Evolutionary conservation across 2,329 filamentous ascomycete genomes (phyloP), one percentile per base, ranked within the genome.

Genomic region (Neofusicoccum cordaticola): DNA sequence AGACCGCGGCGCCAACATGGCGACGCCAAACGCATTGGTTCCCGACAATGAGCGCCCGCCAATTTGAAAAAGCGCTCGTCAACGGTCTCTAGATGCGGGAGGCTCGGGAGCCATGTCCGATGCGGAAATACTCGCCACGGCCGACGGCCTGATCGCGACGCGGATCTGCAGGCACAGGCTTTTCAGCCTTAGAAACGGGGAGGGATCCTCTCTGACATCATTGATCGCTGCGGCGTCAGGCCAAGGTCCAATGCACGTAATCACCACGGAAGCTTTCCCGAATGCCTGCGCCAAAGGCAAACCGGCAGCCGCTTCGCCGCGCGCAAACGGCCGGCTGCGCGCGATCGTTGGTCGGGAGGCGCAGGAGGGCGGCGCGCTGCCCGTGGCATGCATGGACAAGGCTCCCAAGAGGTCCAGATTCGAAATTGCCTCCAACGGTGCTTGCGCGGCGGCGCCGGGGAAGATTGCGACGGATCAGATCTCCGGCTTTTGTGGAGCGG

Each of bases 401-500:
- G 41, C 56, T 47, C 31, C 53, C 53, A 58, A 44, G 53, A 58
- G 53, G 35, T 35, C 53, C 53, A 47, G 42, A 37, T 47, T 60
- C 27, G 31, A 39, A 47, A 60, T 47, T 19, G 31, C 56, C 42
- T 35, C 39, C 42, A 60, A 60, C 56, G 56, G 56, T 37, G 56
- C 39, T 31, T 31, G 27, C 27, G 42, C 42, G 56, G 42, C 42
- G 53, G 53, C 53, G 53, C 44, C 39, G 42, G 42, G 41, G 41
- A 45, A 47, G 56, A 60, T 60, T 63, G 61, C 48, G 48, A 62
- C 48, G 61, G 50, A 47, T 31, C 50, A 39, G 61, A 63, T 63
- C 61, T 63, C 61, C 61, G 50, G 34, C 61, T 52, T 63, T 63
- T 63, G 61, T 63, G 61, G 61, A 63, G 61, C 61, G 41, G 31